Evolutionary conservation across 768 basidiomycete species (phyloP).

Genomic region (Artomyces pyxidatus): DNA sequence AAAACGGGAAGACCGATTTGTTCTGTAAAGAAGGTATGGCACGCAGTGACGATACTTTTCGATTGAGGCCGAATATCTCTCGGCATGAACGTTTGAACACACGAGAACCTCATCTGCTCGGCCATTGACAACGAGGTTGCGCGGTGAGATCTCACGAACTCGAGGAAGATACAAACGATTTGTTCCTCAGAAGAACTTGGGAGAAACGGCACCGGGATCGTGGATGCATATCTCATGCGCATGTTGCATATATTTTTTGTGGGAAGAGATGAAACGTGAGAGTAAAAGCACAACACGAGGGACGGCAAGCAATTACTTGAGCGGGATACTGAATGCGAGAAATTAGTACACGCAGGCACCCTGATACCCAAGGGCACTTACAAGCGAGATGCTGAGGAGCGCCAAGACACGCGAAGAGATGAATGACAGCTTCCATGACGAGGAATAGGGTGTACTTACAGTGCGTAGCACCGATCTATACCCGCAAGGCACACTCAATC

Average conservation of each 20-base stretch:
- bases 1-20: too few relatives aligned
- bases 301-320: slow-evolving; percentile 63
- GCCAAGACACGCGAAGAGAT: slow-evolving; percentile 5
- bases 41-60: too few relatives aligned
- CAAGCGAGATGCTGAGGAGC: slow-evolving; percentile 62
- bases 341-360: slow-evolving; percentile 11
- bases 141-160: too few relatives aligned
- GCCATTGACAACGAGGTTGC: too few relatives aligned
- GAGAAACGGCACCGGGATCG: neutral
- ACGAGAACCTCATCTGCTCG: too few relatives aligned
- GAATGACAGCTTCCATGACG: neutral
- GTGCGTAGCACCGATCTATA: slow-evolving; percentile 83
- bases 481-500: slow-evolving; percentile 11
- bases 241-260: slow-evolving; percentile 33
- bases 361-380: slow-evolving; percentile 28
- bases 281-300: slow-evolving; percentile 22
- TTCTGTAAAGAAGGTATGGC: too few relatives aligned
- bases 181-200: neutral
- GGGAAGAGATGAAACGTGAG: slow-evolving; percentile 15
- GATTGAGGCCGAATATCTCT: too few relatives aligned
- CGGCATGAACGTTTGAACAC: too few relatives aligned
- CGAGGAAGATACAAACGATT: too few relatives aligned
- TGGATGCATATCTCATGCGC: slow-evolving; percentile 17
- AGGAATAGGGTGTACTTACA: slow-evolving; percentile 41
- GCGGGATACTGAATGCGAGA: slow-evolving; percentile 60